Evolutionary conservation across 1,284 basidiomycete genomes (phyloP).

Genomic region (Chalciporus sp.): DNA sequence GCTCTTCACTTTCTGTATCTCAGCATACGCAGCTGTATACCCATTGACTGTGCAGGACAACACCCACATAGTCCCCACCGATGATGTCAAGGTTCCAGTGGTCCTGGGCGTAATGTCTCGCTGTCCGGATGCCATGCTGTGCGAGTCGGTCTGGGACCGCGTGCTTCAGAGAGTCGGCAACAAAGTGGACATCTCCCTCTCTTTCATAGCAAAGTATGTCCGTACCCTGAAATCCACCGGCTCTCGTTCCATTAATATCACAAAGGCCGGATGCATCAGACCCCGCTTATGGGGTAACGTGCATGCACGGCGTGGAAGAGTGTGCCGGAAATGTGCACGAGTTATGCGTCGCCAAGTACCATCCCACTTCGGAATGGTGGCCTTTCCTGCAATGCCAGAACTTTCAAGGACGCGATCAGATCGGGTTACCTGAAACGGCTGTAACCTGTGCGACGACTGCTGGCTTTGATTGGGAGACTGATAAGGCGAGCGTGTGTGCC

Average conservation of each 20-base stretch:
- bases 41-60: conserved; percentile 33
- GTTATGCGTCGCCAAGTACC: conserved; percentile 71
- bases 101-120: conserved; percentile 76
- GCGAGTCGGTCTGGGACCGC: conserved; percentile 76
- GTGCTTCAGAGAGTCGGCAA: conserved; percentile 64
- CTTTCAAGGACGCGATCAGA: conserved; percentile 60
- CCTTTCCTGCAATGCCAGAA: conserved; percentile 77
- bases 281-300: conserved; percentile 69
- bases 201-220: conserved; percentile 72
- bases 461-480: conserved; percentile 69
- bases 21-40: conserved; percentile 17
- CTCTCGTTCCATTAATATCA: conserved; percentile 16
- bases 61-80: conserved; percentile 17
- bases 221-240: conserved; percentile 1
- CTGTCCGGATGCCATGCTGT: conserved; percentile 77
- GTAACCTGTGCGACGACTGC: conserved; percentile 64
- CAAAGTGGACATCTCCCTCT: conserved; percentile 71
- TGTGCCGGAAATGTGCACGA: conserved; percentile 89
- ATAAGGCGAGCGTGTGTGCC: conserved; percentile 60
- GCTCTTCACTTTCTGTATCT: conserved; percentile 17
- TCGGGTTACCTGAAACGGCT: conserved; percentile 70
- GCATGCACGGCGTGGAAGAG: conserved; percentile 78
- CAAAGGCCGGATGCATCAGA: conserved; percentile 65
- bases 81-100: conserved; percentile 55
- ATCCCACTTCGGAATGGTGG: conserved; percentile 64